Evolutionary conservation across 1,284 basidiomycete genomes (phyloP), one percentile per base, ranked within the genome.

Genomic region (Pisolithus thermaeus): DNA sequence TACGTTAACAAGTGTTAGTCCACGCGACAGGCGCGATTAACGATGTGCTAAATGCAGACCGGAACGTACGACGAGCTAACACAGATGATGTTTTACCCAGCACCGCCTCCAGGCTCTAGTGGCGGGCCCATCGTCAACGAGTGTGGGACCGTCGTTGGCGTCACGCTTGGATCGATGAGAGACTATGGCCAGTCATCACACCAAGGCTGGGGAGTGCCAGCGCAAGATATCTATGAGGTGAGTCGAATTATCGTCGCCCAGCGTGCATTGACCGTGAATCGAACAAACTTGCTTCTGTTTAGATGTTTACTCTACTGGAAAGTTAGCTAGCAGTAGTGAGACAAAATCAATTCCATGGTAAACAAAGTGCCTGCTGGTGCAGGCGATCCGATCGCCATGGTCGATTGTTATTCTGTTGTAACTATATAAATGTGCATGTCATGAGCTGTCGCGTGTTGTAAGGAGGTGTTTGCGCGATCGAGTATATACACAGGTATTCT

Each of bases 111-210:
- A 1, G 86, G 87, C 9, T 85, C 83, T 20, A 85, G 83, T 46
- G 87, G 87, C 8, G 85, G 85, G 0, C 84, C 86, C 0, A 80
- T 89, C 50, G 73, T 89, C 3, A 81, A 85, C 52, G 74, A 80
- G 58, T 78, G 71, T 36, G 85, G 84, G 2, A 77, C 82, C 1
- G 84, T 89, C 1, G 75, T 89, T 2, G 87, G 85, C 0, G 70
- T 88, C n/a, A 76, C 84, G 54, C 69, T 85, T 4, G 85, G 84
- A 3, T 76, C 78, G 37, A 73, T 78, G 61, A 79, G 81, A 75
- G 76, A 81, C 53, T 80, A 71, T 57, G 64, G 74, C 12, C 66
- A 84, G 4, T 18, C 38, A 22, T 78, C 80, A 50, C 83, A 83
- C 7, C 62, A 75, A 28, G 84, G 86, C 0, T 87, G 84, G 75